Evolutionary conservation across 1,139 yeast genomes (phyloP), one percentile per base, ranked within the genome.

Genomic region (Diutina scorzettiae): DNA sequence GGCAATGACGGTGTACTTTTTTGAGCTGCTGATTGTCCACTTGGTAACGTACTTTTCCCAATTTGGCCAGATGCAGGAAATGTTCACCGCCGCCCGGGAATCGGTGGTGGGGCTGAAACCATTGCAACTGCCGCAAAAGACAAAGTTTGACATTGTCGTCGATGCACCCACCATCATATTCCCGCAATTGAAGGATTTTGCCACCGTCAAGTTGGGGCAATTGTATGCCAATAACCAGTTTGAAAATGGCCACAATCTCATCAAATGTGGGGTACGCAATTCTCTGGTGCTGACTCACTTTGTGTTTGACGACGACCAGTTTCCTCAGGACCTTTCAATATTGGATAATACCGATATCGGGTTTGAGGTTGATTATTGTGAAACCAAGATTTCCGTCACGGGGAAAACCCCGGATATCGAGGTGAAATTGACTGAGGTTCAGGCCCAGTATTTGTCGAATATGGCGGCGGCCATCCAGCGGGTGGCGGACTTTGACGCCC

Each of bases 71-170:
- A 86, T 91, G 96, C 91, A 91, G 58, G 77, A 78, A 2, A 69
- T 89, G 14, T 91, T 82, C 57, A 98, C 91, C 53, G 66, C 75
- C 16, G 95, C 97, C 0, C 72, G 98, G 47, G 86, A 82, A 51
- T 85, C 89, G 11, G 96, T 97, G 0, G 30, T 27, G 8, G 30
- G 54, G 87, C 89, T 2, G 71, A 63, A 44, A 83, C 73, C 51
- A 74, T 81, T 42, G 80, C 81, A 44, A 70, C 68, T 48, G 77
- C 83, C 0, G 72, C 28, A 28, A 8, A 28, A 71, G 49, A 78
- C 86, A 58, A 78, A 78, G 49, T 74, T 91, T 54, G 83, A 87
- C 52, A 61, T 93, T 27, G 60, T 76, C 18, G 66, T 91, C 12
- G 72, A 76, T 43, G 87, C 97, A 0, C 99, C 98, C 0, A 81